Evolutionary conservation across 2,329 filamentous ascomycete species (phyloP).

Genomic region (Xylariomycetidae sp.): DNA sequence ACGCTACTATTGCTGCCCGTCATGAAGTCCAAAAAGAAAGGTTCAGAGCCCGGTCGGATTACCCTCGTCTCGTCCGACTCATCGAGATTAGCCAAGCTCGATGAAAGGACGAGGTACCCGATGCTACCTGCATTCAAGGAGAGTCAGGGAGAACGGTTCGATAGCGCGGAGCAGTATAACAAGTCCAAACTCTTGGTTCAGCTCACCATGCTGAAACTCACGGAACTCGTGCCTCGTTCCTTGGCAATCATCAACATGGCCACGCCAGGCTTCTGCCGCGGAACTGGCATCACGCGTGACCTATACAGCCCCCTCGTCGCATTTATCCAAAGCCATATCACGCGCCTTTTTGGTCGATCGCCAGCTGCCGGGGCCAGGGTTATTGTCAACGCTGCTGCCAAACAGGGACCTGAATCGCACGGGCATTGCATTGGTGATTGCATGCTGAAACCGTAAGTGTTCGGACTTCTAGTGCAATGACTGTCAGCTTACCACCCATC

Average conservation of each 20-base stretch:
- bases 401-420: slow-evolving; percentile 5
- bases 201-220: slow-evolving; percentile 24
- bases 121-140: slow-evolving; percentile 12
- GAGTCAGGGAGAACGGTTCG: slow-evolving; percentile 2
- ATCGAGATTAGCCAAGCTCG: slow-evolving; percentile 14
- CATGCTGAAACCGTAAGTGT: slow-evolving; percentile 9
- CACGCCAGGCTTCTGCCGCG: slow-evolving; percentile 11
- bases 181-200: slow-evolving; percentile 23
- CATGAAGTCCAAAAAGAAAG: slow-evolving; percentile 29
- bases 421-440: slow-evolving; percentile 12
- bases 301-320: background rate
- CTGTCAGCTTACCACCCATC: no score
- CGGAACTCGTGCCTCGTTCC: slow-evolving; percentile 17
- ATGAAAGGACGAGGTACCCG: slow-evolving; percentile 7
- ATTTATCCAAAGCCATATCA: background rate
- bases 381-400: slow-evolving; percentile 8
- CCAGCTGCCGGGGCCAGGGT: slow-evolving; percentile 6
- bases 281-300: slow-evolving; percentile 6
- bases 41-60: slow-evolving; percentile 9
- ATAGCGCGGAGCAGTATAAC: slow-evolving; percentile 12
- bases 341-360: slow-evolving; percentile 5
- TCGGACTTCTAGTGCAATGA: no score
- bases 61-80: slow-evolving; percentile 23
- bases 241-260: slow-evolving; percentile 9
- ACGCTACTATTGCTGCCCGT: slow-evolving; percentile 40